Evolutionary conservation across 768 basidiomycete genomes (phyloP), one percentile per base, ranked within the genome.

Genomic region (Tylopilus vinaceipallidus): DNA sequence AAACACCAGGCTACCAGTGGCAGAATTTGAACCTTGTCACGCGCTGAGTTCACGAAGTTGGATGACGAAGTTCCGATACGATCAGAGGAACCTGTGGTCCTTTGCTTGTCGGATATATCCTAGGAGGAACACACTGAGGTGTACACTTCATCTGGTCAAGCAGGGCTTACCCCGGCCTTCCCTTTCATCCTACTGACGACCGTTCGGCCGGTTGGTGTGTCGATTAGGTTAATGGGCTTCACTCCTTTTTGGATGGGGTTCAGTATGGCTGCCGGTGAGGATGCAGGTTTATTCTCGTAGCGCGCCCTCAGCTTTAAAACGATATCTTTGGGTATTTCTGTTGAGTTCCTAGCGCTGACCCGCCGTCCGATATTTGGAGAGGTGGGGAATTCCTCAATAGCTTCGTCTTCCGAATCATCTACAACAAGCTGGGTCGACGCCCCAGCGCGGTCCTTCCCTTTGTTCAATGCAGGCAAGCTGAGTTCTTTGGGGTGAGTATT

Each of bases 1-100:
- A 70, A 49, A 44, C 53, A 68, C 60, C 58, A 68, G 5, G 65
- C 69, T 9, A 36, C 13, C 29, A 68, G 45, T 32, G 67, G 68
- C 3, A 66, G 44, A 34, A 14, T 52, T 6, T 7, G 32, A 0
- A 2, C 56, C 30, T 27, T 56, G 36, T 48, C 49, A 6, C 50
- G 58, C 13, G 29, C 0, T 26, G 63, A 49, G 38, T 67, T 57
- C 19, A 42, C 7, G 23, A 70, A 55, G 17, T 53, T 47, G 26
- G 67, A 65, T 2, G 67, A 65, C 14, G 65, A 70, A 10, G 61
- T 69, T 34, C 54, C 59, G 12, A 70, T 36, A 12, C 6, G 37
- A 49, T 70, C 68, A n/a, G 26, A 20, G 0, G 17, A 2, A 6
- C 22, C 22, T 10, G 35, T 45, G 34, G 29, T 19, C 35, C 40